These are phyloP conservation scores for Rhinocladiella similis DNA, from an alignment of 2,329 filamentous ascomycete genomes.

Conservation along the genomic window DNA sequence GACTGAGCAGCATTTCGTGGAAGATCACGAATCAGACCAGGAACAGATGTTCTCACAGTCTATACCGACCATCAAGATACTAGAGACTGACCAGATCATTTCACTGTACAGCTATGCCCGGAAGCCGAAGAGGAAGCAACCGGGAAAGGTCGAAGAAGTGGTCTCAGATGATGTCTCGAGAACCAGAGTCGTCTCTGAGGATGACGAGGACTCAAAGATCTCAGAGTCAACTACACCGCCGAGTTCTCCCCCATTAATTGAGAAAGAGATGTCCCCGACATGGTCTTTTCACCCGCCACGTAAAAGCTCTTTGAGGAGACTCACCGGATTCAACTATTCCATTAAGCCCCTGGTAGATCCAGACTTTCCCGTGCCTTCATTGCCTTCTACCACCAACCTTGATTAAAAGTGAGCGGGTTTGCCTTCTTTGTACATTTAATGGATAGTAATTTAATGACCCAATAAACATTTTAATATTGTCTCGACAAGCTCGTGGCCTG, in stretches of 20 bases:
- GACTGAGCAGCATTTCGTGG: background rate
- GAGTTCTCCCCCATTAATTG: background rate
- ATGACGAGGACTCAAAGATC: background rate
- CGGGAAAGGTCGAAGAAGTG: background rate
- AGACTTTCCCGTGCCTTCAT: slow-evolving; percentile 1
- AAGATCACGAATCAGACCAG: background rate
- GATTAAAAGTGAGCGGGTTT: background rate
- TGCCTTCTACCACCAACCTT: background rate
- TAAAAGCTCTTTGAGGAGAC: slow-evolving; percentile 13
- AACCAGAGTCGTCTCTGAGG: background rate
- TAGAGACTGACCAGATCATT: background rate
- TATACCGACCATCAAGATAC: background rate
- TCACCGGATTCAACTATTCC: background rate
- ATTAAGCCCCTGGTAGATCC: background rate
- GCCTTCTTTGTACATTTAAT: background rate
- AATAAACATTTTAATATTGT: background rate
- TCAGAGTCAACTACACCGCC: background rate
- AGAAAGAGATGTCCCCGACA: background rate
- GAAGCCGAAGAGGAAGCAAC: background rate
- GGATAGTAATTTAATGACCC: background rate
- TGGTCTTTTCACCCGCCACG: slow-evolving; percentile 4
- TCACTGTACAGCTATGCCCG: background rate
- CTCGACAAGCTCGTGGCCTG: too few species aligned
- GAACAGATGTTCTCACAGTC: background rate
- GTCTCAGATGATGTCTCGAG: background rate